Evolutionary conservation across 805 yeast species (phyloP), one percentile per base, ranked within the genome.

Genomic region (Candida succiphila): DNA sequence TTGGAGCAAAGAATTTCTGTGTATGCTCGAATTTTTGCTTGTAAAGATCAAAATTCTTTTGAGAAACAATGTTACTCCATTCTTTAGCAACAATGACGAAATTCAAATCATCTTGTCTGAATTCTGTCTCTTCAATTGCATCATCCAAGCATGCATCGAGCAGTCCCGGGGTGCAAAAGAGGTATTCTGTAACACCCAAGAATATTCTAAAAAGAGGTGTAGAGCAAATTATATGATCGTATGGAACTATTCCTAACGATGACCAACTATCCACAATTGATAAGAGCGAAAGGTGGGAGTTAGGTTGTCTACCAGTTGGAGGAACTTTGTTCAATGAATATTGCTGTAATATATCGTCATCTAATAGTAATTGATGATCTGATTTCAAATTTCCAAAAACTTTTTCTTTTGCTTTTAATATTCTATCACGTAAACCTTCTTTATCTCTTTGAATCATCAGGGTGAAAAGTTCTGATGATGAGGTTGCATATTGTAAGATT

Each of bases 231-330:
- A 89, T 88, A 57, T 92, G 98, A 54, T 89, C 96, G 51, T 92
- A 89, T 4, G 98, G 98, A 24, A 82, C 79, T 27, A 92, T 86
- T 1, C 80, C 81, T 28, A 85, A 59, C 41, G 77, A 78, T 48
- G 70, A 73, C 98, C 98, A 92, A 49, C 92, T 78, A 56, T 92
- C 97, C 2, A 85, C 97, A 30, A 92, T 87, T 1, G 94, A 94
- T 36, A 92, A 59, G 25, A 92, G 58, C 2, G 96, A 82, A 31
- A 92, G 61, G 55, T 92, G 98, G 4, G 96, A 84, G 54, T 92
- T 92, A 29, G 94, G 94, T 36, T 75, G 69, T 21, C 73, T 73
- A 7, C 69, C 77, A 13, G 62, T 63, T 2, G 84, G 86, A 2
- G 85, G 85, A 17, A 66, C 70, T 41, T 77, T 78, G 32, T 80